phyloP scores from a whole-genome alignment of 2,329 filamentous ascomycete genomes.

The Cordyceps javanica region DNA sequence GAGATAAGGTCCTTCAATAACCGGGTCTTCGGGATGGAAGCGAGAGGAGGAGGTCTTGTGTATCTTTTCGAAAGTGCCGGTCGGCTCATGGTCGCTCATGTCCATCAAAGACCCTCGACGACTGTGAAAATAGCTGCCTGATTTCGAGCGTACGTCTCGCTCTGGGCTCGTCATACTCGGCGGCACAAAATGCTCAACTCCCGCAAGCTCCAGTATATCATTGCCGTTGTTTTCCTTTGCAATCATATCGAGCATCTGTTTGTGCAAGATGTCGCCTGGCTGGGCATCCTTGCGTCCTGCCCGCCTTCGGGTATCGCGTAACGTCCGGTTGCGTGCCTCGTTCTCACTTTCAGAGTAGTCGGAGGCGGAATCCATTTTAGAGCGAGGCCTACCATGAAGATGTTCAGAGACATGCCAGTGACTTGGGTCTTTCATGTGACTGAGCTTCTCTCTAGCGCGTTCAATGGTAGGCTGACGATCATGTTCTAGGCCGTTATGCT shows the following conservation, averaged over 20 bases:
- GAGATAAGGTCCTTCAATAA: slow-evolving; percentile 42
- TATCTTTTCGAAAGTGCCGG: slow-evolving; percentile 18
- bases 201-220: slow-evolving; percentile 30
- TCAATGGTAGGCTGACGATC: slow-evolving; percentile 49
- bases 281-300: neutral
- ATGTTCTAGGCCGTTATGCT: slow-evolving; percentile 34
- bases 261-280: slow-evolving; percentile 49
- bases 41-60: slow-evolving; percentile 19
- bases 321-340: slow-evolving; percentile 22
- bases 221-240: slow-evolving; percentile 44
- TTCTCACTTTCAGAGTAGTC: slow-evolving; percentile 55
- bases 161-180: slow-evolving; percentile 29
- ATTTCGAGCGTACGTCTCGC: slow-evolving; percentile 20
- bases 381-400: slow-evolving; percentile 45
- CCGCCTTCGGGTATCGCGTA: neutral
- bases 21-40: slow-evolving; percentile 31
- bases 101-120: slow-evolving; percentile 34
- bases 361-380: slow-evolving; percentile 46
- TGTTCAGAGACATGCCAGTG: slow-evolving; percentile 46
- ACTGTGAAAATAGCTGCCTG: slow-evolving; percentile 26
- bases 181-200: slow-evolving; percentile 29
- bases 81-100: slow-evolving; percentile 34
- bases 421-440: slow-evolving; percentile 47
- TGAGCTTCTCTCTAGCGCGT: slow-evolving; percentile 54
- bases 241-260: slow-evolving; percentile 57